phyloP scores from a whole-genome alignment of 805 yeast species.

The Candida caryicola region DNA sequence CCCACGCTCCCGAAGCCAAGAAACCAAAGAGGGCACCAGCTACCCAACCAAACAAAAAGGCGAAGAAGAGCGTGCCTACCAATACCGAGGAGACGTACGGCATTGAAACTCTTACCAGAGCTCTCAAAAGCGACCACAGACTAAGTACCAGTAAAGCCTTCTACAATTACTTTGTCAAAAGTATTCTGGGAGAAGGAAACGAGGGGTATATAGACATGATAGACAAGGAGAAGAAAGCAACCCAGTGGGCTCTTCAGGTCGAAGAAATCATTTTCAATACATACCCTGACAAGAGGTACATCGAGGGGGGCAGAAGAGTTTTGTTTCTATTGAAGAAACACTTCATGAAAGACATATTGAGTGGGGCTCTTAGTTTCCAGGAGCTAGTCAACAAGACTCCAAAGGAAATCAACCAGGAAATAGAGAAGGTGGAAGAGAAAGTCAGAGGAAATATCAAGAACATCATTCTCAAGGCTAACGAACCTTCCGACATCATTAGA shows the following conservation, averaged over 20 bases:
- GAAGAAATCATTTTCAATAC: slow-evolving; percentile 47
- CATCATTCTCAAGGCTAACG: slow-evolving; percentile 59
- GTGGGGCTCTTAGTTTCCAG: slow-evolving; percentile 50
- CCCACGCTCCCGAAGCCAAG: slow-evolving; percentile 11
- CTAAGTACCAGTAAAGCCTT: slow-evolving; percentile 53
- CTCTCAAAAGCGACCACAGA: slow-evolving; percentile 37
- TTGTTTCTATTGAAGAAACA: slow-evolving; percentile 62
- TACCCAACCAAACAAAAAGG: background rate
- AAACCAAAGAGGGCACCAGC: background rate
- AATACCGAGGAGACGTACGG: slow-evolving; percentile 1
- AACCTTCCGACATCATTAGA: slow-evolving; percentile 58
- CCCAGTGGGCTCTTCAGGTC: slow-evolving; percentile 47
- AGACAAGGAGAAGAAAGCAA: slow-evolving; percentile 32
- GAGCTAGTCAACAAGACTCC: slow-evolving; percentile 63
- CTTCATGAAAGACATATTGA: slow-evolving; percentile 56
- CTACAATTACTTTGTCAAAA: slow-evolving; percentile 38
- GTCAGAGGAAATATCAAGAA: slow-evolving; percentile 68
- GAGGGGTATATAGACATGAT: slow-evolving; percentile 12
- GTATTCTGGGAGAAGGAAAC: slow-evolving; percentile 21
- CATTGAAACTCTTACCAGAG: slow-evolving; percentile 8
- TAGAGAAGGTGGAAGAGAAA: slow-evolving; percentile 65
- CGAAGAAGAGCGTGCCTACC: background rate
- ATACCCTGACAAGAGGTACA: slow-evolving; percentile 44
- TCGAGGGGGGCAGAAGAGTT: slow-evolving; percentile 66
- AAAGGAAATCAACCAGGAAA: slow-evolving; percentile 79